Base-by-base conservation (phyloP, 768 basidiomycete genomes). In the Russula foetens region DNA sequence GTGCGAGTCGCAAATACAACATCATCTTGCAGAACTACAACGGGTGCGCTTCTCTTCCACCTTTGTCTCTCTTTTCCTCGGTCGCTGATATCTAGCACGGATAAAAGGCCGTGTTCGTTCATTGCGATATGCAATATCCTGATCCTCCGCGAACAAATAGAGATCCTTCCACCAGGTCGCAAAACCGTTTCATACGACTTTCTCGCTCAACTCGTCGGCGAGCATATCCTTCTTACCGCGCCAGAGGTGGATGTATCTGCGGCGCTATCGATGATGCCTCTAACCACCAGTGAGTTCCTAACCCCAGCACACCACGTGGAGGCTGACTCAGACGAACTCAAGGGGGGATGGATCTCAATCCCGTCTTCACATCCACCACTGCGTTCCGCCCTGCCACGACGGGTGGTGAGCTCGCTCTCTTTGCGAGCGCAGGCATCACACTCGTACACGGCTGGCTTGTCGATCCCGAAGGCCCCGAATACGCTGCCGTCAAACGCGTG, bases 91-190 rank as follows among this genome's bases (percentile, higher is more conserved):
- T 63, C 39, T 56, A 23, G 21, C 26, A n/a, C 45, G 17, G 35
- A 19, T n/a, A 38, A 7, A 69, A 94, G 92, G 9, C 92, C 92
- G 9, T 95, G 92, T 69, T 92, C 90, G 0, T 89, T 95, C 65
- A 91, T 95, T 67, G 92, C 92, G 28, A 88, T 93, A 60, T 93
- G 90, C 74, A 97, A 97, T 69, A 90, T 94, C 53, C 80, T 96
- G 31, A 85, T 96, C 62, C 77, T 97, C 2, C 83, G 92, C n/a
- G 87, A 85, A 53, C 79, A 88, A 66, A 90, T 96, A 63, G 72
- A 81, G 54, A 85, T 97, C 63, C 77, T 79, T 35, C 90, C 91
- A 0, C 76, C 70, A 23, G 77, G 81, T 50, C 85, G 90, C 28
- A 77, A 72, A 33, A 83, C 80, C 21, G 92, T 91, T 24, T 88